Base-by-base conservation (phyloP, 805 yeast genomes). In the Metschnikowia amazonensis region DNA sequence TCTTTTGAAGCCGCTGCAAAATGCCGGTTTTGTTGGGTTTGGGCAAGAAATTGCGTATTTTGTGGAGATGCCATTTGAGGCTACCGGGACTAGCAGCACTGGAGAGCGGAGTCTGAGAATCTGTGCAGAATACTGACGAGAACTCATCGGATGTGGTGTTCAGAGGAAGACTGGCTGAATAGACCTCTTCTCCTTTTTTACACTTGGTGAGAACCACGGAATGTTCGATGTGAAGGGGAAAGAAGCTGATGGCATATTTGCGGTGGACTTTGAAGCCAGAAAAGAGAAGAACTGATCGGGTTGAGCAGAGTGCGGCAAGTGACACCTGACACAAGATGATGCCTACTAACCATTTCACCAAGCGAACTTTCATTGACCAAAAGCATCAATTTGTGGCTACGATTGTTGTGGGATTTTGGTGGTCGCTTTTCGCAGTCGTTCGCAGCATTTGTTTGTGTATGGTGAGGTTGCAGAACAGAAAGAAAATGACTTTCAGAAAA, bases 231-330 rank as follows among this genome's bases (percentile, higher is more conserved):
- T 43, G 31, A 14, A 51, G 34, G 10, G 55, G 48, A 17, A 44
- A 46, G 31, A 44, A 17, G 21, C 43, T 21, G 30, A 51, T 40
- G 24, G 44, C 44, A 45, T 51, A 48, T 8, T 47, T 42, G 34
- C 51, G 52, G 23, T 50, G 46, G 31, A 51, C 14, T 28, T 49
- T 51, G 45, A 49, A 49, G 9, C 55, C 55, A 17, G 51, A 27
- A 16, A 51, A 51, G 16, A 48, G 53, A 10, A 49, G 23, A 16
- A 49, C 44, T 5, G 46, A 45, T 13, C 31, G 33, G 1, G 55
- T 43, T 5, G 55, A 49, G 44, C 54, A 50, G 6, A 50, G 14
- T 9, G 43, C 48, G 4, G 53, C 49, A 17, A 42, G 13, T 3
- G 27, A 4, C n/a, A 10, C 2, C 31, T 23, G 18, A 10, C 16